Conservation (phyloP, 805 yeast genomes). For the Babjeviella inositovora region DNA sequence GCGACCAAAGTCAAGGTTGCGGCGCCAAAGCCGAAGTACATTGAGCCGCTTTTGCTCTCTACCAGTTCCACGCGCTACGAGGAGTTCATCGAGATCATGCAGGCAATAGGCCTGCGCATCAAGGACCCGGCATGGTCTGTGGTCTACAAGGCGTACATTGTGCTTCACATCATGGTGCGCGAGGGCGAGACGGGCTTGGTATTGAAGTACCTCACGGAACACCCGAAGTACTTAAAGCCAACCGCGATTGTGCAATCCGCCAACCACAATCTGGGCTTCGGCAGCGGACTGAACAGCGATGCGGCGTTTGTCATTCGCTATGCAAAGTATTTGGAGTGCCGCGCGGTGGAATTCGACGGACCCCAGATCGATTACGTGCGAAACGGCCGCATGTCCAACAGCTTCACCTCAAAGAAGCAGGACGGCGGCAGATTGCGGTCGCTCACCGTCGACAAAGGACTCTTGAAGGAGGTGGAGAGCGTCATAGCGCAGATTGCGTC, state of each 20-base stretch:
- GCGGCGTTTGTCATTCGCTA: constrained; percentile 46
- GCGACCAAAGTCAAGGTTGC: constrained; percentile 75
- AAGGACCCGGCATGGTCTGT: constrained; percentile 84
- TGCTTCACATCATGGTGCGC: constrained; percentile 78
- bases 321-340: constrained; percentile 48
- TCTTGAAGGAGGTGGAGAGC: constrained; percentile 71
- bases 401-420: constrained; percentile 19
- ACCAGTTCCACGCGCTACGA: constrained; percentile 16
- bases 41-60: constrained; percentile 73
- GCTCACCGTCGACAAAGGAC: constrained; percentile 60
- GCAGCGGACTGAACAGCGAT: constrained; percentile 33
- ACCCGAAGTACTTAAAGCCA: constrained; percentile 33
- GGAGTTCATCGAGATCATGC: constrained; percentile 56
- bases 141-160: constrained; percentile 73
- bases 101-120: constrained; percentile 41
- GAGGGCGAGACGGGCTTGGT: constrained; percentile 80
- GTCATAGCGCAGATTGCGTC: constrained; percentile 72
- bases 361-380: constrained; percentile 67
- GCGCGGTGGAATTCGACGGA: constrained; percentile 54
- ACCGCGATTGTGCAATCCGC: constrained; percentile 12
- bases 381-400: constrained; percentile 34
- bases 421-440: constrained; percentile 47
- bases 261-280: too few species aligned
- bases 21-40: constrained; percentile 94
- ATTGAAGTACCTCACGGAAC: constrained; percentile 35